Evolutionary conservation across 768 basidiomycete genomes (phyloP).

Genomic region (Pleurotus tuber-regium): DNA sequence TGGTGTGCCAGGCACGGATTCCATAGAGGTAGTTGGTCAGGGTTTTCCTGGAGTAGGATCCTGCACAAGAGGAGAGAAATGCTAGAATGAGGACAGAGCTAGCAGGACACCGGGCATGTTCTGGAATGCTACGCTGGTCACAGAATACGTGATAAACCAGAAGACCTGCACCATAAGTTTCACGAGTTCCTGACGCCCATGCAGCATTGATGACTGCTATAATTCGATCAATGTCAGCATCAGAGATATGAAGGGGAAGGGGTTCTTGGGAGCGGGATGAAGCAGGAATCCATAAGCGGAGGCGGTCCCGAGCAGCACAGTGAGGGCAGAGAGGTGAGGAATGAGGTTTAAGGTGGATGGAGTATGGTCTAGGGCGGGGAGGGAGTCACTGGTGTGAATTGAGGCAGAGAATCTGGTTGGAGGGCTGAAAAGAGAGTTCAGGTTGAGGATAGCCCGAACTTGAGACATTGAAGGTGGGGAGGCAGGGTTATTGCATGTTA

Average conservation of each 20-base stretch:
- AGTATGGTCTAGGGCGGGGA: conserved; percentile 5
- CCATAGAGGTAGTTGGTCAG: conserved; percentile 36
- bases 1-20: conserved; percentile 43
- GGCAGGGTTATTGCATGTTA: conserved; percentile 18
- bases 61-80: conserved; percentile 29
- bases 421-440: too few species aligned
- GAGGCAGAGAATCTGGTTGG: not conserved
- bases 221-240: conserved; percentile 23
- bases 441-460: too few species aligned
- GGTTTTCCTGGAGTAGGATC: conserved; percentile 28
- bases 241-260: conserved; percentile 11
- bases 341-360: not conserved
- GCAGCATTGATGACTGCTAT: conserved; percentile 18
- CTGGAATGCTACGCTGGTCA: conserved; percentile 26
- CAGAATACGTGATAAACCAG: conserved; percentile 39
- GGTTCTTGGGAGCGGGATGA: not conserved
- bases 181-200: conserved; percentile 28
- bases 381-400: not conserved
- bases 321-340: conserved; percentile 22
- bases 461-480: conserved; percentile 4
- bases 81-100: conserved; percentile 20
- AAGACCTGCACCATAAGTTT: conserved; percentile 35
- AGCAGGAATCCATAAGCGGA: conserved; percentile 20
- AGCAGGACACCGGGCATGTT: conserved; percentile 28
- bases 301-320: conserved; percentile 22